Evolutionary conservation across 2,329 filamentous ascomycete species (phyloP), one percentile per base, ranked within the genome.

Genomic region (Fusarium circinatum): DNA sequence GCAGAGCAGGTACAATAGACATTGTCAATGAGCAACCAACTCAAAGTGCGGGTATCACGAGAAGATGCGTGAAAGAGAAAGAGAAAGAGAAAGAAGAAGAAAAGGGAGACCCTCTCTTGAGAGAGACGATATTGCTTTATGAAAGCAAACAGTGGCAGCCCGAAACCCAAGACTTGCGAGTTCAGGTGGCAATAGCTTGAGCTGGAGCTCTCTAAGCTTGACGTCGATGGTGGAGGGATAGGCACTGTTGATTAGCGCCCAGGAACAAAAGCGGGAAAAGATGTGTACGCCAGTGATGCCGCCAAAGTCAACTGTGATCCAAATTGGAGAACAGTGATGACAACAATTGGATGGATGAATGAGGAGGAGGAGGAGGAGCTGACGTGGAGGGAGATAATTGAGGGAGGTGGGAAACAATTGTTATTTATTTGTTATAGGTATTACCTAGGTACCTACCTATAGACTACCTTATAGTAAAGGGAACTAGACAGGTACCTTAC

Each of bases 1-100:
- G 80, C 44, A 82, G 61, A 54, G 78, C 49, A 59, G 79, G 76
- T 42, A 76, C 69, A 65, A 80, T 65, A 36, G 77, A 67, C 65
- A 75, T 75, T 32, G 34, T 57, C 49, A 24, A 60, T 12, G 49
- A 39, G 51, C 38, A 65, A 68, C 38, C 38, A 65, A 68, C 38
- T 44, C 49, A 47, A 61, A 48, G 49, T 24, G 45, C 32, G 41
- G 49, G 17, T 22, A 28, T 44, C 26, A 39, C n/a, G 47, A 42
- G 38, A 45, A 60, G n/a, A 52, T 34, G 49, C 14, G 41, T 38
- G 34, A 47, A 56, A 38, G 30, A 30, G 32, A 34, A 34, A 38
- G 28, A 30, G 32, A 34, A 34, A 17, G 38, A 49, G 22, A 14
- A 30, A 30, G 26, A 22, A 49, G 26, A 15, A 44, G 26, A 28